Evolutionary conservation across 768 basidiomycete species (phyloP), one percentile per base, ranked within the genome.

Genomic region (Mycena olivaceomarginata): DNA sequence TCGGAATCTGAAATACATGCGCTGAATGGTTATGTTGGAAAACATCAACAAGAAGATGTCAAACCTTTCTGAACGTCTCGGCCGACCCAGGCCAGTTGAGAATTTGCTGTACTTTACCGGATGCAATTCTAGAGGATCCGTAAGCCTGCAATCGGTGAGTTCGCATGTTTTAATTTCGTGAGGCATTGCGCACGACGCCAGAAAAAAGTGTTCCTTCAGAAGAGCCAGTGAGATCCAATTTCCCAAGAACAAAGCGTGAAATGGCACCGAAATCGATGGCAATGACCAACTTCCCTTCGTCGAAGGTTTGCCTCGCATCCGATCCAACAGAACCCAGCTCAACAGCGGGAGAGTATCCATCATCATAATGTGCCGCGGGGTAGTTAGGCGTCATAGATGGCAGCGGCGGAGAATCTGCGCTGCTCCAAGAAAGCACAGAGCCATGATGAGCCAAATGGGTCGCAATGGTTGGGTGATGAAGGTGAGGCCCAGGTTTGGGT

Each of bases 71-170:
- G 88, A 95, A 97, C 0, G 94, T 96, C 85, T 97, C 96, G 78
- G 93, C 91, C 3, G 94, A 94, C 8, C 95, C 95, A 0, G 95
- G 96, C 96, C 96, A 97, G 75, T 91, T 91, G 20, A 97, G 85
- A 71, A 97, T 96, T 82, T 97, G 96, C 78, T 96, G 96, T 6
- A 97, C 90, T 78, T 90, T 89, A 18, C 97, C 97, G 0, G 90
- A 91, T 12, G 94, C 92, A 74, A 97, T 94, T 77, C 96, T 93
- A 13, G 96, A 94, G 10, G 96, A 97, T 9, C 94, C 96, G 81
- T 95, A 98, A 0, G 96, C 95, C 95, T 96, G 79, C 40, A 56
- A 46, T 70, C 69, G 62, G 37, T 60, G 18, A 77, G 74, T 48
- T 4, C 22, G 60, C 56, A 68, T 57, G 71, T 41, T 70, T 37